Base-by-base conservation (phyloP, 495 filamentous ascomycete genomes). In the Talaromyces proteolyticus region DNA sequence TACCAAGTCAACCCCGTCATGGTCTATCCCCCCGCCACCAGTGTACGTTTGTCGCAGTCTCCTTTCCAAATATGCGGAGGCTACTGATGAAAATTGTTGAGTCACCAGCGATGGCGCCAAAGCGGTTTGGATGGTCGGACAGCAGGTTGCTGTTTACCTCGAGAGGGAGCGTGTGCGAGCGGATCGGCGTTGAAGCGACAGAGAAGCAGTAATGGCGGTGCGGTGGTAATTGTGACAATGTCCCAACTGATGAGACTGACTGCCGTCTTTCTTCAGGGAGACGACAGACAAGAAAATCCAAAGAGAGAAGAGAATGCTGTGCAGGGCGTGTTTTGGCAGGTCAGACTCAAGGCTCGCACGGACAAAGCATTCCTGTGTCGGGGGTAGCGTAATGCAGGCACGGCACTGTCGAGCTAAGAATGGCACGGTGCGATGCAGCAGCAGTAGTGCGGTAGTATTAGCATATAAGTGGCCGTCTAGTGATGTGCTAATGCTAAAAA, bases 351-450 rank as follows among this genome's bases (percentile, higher is more conserved):
- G 47, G 38, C 37, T 21, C 47, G 47, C 47, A 49, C 47, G 24
- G 37, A 49, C 47, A 49, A 41, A 17, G 47, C 47, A 40, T 48
- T 48, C 46, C 46, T 48, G 46, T 49, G 47, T 34, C 47, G 47
- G 22, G 20, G 18, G 16, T 23, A 37, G 16, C 18, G 47, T 25
- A 25, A 38, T 49, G 47, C 47, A 49, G 47, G 47, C 47, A 49
- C 47, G 47, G 47, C 22, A 21, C 3, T 34, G n/a, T 19, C 6
- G 26, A 36, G 12, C 12, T 10, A 23, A 34, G 29, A 34, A n/a
- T n/a, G n/a, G n/a, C n/a, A n/a, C n/a, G n/a, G n/a, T n/a, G n/a
- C n/a, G n/a, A 42, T 42, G 18, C 18, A 42, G 39, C 19, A 6
- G 29, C 29, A 36, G 7, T 6, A 14, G 6, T 36, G 29, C 14